Base-by-base conservation (phyloP, 192 early-diverging fungal species). In the Kappamyces sp. region DNA sequence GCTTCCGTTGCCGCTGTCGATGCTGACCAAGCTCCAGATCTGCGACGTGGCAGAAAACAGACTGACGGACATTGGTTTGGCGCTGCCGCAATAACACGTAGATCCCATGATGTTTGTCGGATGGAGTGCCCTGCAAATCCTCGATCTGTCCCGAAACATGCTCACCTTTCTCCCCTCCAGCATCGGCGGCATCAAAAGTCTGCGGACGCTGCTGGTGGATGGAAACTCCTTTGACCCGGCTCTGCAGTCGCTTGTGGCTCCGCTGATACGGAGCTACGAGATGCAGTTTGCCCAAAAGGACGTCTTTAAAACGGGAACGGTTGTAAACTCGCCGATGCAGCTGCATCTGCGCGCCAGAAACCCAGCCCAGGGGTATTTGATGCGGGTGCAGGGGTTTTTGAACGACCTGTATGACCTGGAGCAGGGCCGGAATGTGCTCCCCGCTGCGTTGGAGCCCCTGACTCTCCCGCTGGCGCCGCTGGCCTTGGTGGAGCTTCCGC, bases 391-490 rank as follows among this genome's bases (percentile, higher is more conserved):
- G 12, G 55, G 55, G 31, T 76, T 78, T 59, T 61, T 85, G 22
- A 67, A 66, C 12, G 85, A 87, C 67, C 58, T 80, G 3, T 67
- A 76, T 51, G 86, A 87, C 49, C 65, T 84, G 38, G 73, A 74
- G 22, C 75, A 75, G 3, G 33, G 11, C n/a, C 45, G 54, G 33
- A 70, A 71, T 12, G 69, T 71, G 11, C 62, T 57, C 38, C 64
- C 22, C 22, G 22, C 22, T 22, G 65, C n/a, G 50, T 33, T 15
- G 60, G 58, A 7, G 12, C 9, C 12, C 42, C 48, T 32, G 47
- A 11, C 2, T 7, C 40, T 14, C 14, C n/a, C 30, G 45, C 5
- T 15, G 41, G 37, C 8, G 38, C 30, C 47, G 3, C 30, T 29
- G 54, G 60, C 34, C 46, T 46, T 6, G 59, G 46, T 2, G 36